Evolutionary conservation across 1,139 yeast genomes (phyloP), one percentile per base, ranked within the genome.

Genomic region (Yamadazyma jaroonii): DNA sequence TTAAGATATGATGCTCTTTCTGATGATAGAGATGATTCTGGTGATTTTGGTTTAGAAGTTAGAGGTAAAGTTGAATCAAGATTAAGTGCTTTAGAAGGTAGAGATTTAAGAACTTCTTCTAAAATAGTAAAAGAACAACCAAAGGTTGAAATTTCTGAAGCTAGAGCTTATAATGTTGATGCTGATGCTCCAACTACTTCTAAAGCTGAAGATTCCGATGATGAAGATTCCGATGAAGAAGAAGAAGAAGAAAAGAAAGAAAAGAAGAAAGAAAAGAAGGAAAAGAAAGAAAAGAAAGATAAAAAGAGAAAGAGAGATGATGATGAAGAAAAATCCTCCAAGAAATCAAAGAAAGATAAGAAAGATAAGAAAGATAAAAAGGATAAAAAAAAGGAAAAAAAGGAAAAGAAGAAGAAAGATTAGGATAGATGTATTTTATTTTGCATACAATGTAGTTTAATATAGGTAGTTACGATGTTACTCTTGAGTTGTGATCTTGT

Each of bases 1-100:
- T 74, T 92, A 54, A 84, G 98, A 74, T 92, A 86, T 63, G 99
- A 92, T 71, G 96, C 97, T 30, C 76, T 94, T 46, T 86, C 97
- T 49, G 99, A 92, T 72, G 97, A 92, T 56, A 82, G 97, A 67
- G 95, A 86, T 54, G 97, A 92, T 57, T 79, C 87, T 42, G 97
- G 97, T 49, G 95, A 89, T 52, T 78, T 90, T 55, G 99, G 99
- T 57, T 74, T 87, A 54, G 87, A 84, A 52, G 92, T 86, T 51
- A 83, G 98, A 71, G 80, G 87, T 52, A 89, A 89, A 76, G 94
- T 92, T 55, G 99, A 92, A 71, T 78, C 87, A 47, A 84, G 98
- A 73, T 79, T 92, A 57, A 87, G 96, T 62, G 88, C 90, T 47
- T 76, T 94, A 53, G 99, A 92, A 72, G 98, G 98, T 50, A 86